Evolutionary conservation across 1,284 basidiomycete species (phyloP).

Genomic region (Boletellus deceptivus): DNA sequence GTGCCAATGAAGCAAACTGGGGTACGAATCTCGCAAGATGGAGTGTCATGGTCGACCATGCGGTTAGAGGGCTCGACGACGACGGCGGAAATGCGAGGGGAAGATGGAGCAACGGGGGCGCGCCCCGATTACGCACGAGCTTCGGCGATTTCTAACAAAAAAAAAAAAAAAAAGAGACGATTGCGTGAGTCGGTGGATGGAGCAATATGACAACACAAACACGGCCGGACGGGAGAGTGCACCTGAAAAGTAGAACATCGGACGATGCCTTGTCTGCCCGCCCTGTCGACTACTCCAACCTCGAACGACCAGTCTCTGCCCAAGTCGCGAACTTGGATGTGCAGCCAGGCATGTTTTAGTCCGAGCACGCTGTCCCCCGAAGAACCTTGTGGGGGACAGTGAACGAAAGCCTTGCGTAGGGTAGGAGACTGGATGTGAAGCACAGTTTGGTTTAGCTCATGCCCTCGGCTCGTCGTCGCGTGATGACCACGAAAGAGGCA

Average conservation of each 20-base stretch:
- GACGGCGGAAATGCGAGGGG: conserved; percentile 64
- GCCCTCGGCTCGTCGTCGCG: conserved; percentile 34
- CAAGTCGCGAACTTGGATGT: conserved; percentile 70
- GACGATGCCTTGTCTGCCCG: conserved; percentile 58
- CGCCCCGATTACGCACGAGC: conserved; percentile 40
- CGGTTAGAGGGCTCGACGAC: conserved; percentile 57
- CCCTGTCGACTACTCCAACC: conserved; percentile 68
- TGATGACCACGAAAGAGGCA: conserved; percentile 26
- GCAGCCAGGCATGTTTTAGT: conserved; percentile 70
- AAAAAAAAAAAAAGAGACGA: no score
- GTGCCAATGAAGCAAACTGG: conserved; percentile 56
- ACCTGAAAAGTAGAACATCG: conserved; percentile 85
- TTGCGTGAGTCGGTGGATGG: conserved; percentile 7
- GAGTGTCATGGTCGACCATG: conserved; percentile 69
- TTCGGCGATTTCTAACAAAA: conserved; percentile 54
- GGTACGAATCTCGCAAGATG: conserved; percentile 61
- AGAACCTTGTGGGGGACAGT: conserved; percentile 45
- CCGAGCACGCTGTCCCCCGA: conserved; percentile 45
- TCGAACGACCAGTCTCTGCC: conserved; percentile 74
- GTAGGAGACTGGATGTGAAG: conserved; percentile 84
- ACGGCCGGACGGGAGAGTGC: conserved; percentile 12
- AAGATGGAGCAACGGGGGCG: conserved; percentile 64
- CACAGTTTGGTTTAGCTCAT: conserved; percentile 62
- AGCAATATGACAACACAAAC: background rate
- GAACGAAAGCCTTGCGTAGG: conserved; percentile 66